A percentile compares a stretch with the other conserved stretches of the same genome.
These are phyloP conservation scores for Saccharum spontaneum DNA, from an alignment of 176 grass and related monocot species.

Conservation along the genomic window DNA sequence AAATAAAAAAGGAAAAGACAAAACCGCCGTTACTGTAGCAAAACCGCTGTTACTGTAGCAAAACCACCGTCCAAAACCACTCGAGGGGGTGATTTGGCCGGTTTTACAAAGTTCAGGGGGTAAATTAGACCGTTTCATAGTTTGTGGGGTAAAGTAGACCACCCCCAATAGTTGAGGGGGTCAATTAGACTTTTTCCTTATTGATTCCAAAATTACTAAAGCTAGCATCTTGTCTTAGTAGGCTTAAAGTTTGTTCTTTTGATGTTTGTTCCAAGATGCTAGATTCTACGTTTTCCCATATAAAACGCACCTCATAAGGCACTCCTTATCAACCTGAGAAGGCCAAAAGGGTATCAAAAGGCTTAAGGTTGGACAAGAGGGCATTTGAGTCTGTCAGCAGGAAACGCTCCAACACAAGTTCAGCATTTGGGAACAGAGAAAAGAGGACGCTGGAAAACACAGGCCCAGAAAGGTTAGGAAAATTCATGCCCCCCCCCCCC, in stretches of 20 bases:
- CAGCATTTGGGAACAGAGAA: conserved; percentile 31
- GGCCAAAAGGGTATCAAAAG: conserved; percentile 43
- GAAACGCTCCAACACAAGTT: conserved; percentile 18
- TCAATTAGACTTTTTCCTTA: too few relatives aligned
- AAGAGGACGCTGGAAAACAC: conserved; percentile 27
- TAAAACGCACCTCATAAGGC: conserved; percentile 56
- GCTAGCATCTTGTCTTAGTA: conserved; percentile 50
- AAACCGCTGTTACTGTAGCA: too few relatives aligned
- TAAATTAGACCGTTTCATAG: too few relatives aligned
- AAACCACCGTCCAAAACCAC: too few relatives aligned
- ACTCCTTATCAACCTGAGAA: conserved; percentile 75
- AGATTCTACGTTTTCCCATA: conserved; percentile 85
- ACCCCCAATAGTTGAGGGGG: too few relatives aligned
- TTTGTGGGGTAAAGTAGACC: too few relatives aligned
- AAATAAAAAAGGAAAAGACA: too few relatives aligned
- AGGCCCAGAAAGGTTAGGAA: conserved; percentile 36
- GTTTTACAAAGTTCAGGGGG: too few relatives aligned
- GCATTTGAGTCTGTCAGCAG: conserved; percentile 20
- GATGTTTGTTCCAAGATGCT: conserved; percentile 62
- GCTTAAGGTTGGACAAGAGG: conserved; percentile 36
- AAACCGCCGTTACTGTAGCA: too few relatives aligned
- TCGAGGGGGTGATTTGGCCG: too few relatives aligned
- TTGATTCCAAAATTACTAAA: conserved; percentile 39
- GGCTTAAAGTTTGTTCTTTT: conserved; percentile 58
- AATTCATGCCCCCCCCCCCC: background rate